Percentiles rank a stretch among this genome's conserved stretches.
Conservation (phyloP, 73 alveolate genomes). For the Paramecium primaurelia region DNA sequence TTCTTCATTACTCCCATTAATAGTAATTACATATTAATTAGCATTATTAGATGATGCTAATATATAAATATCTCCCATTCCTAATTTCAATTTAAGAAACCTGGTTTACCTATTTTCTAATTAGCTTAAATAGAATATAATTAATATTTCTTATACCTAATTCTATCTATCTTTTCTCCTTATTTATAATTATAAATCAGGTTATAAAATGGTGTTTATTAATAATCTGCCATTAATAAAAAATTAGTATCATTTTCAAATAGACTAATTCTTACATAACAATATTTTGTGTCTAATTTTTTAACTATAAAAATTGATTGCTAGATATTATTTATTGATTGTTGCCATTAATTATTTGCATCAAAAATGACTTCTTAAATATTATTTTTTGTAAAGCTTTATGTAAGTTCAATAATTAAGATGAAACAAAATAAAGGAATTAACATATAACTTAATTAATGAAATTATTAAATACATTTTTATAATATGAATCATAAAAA, state of each 20-base stretch:
- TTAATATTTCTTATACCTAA: not conserved
- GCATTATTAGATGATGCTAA: not conserved
- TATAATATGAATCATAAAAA: not conserved
- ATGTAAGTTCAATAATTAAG: not conserved
- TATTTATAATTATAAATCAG: not conserved
- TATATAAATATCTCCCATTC: not conserved
- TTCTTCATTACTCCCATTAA: not conserved
- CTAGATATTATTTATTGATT: no score
- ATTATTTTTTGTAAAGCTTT: no score
- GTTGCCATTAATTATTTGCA: not conserved
- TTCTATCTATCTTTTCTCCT: not conserved
- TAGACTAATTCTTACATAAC: not conserved
- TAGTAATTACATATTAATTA: not conserved
- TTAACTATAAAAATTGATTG: not conserved
- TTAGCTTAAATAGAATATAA: not conserved
- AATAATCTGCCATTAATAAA: not conserved
- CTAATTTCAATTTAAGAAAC: not conserved
- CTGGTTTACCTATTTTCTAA: not conserved
- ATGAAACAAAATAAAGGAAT: not conserved
- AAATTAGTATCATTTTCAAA: not conserved
- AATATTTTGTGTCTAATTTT: not conserved
- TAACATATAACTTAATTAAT: not conserved
- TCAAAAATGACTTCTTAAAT: not conserved
- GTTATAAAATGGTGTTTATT: not conserved
- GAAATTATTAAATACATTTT: not conserved